Evolutionary conservation across 2,329 filamentous ascomycete species (phyloP).

Genomic region (Periglandula ipomoeae): DNA sequence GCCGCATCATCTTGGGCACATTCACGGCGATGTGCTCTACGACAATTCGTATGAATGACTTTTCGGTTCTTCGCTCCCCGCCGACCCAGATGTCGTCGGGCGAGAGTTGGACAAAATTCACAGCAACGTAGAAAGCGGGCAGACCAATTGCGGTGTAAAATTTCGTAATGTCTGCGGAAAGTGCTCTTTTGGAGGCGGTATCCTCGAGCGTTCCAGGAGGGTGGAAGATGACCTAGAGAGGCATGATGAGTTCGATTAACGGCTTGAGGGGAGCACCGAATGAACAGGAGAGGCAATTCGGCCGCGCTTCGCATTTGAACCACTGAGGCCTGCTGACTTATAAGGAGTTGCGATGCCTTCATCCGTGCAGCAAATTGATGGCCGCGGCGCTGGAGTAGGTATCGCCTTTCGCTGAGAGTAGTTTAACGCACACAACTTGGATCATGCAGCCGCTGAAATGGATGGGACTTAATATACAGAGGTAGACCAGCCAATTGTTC

Average conservation of each 20-base stretch:
- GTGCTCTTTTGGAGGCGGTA: slow-evolving; percentile 3
- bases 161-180: slow-evolving; percentile 5
- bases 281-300: too few relatives aligned
- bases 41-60: slow-evolving; percentile 8
- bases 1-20: neutral
- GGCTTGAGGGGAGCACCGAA: too few relatives aligned
- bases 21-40: slow-evolving; percentile 6
- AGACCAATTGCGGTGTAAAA: slow-evolving; percentile 6
- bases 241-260: slow-evolving; percentile 9
- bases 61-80: neutral
- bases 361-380: too few relatives aligned
- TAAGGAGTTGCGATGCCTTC: too few relatives aligned
- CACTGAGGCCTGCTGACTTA: too few relatives aligned
- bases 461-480: too few relatives aligned
- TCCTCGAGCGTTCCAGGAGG: slow-evolving; percentile 3
- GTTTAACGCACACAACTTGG: too few relatives aligned
- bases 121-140: slow-evolving; percentile 8
- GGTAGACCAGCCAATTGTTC: too few relatives aligned
- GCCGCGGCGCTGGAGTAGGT: too few relatives aligned
- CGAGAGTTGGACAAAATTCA: slow-evolving; percentile 8
- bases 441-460: too few relatives aligned
- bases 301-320: too few relatives aligned
- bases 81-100: slow-evolving; percentile 3
- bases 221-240: slow-evolving; percentile 9
- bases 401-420: too few relatives aligned